These are phyloP conservation scores for Allodekkera sacchari DNA, from an alignment of 805 yeast species.

Conservation along the genomic window DNA sequence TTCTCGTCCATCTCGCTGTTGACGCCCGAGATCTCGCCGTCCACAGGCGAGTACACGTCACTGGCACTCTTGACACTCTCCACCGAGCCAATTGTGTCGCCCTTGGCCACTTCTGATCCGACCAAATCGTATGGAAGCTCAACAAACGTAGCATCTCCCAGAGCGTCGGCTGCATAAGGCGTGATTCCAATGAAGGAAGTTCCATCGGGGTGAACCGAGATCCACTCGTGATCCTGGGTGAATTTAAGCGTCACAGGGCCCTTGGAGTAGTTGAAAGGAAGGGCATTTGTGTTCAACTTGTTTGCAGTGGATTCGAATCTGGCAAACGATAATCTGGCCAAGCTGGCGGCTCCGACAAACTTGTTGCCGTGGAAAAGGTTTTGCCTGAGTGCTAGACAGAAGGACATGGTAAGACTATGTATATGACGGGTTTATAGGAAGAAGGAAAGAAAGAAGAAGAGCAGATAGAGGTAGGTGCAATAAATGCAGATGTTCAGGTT, in stretches of 20 bases:
- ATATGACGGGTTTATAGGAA: no score
- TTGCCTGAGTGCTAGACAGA: background rate
- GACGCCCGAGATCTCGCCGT: conserved; percentile 65
- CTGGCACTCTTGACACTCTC: conserved; percentile 93
- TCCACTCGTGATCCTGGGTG: conserved; percentile 93
- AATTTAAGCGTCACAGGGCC: conserved; percentile 50
- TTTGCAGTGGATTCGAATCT: conserved; percentile 18
- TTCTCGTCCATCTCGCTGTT: conserved; percentile 57
- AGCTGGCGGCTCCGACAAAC: background rate
- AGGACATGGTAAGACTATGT: background rate
- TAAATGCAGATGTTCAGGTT: no score
- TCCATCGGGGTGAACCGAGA: conserved; percentile 77
- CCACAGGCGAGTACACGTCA: conserved; percentile 84
- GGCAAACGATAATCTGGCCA: conserved; percentile 11
- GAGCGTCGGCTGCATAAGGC: conserved; percentile 88
- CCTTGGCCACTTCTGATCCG: conserved; percentile 38
- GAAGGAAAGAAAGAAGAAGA: no score
- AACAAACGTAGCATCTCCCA: conserved; percentile 93
- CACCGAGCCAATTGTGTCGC: conserved; percentile 86
- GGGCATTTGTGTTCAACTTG: conserved; percentile 23
- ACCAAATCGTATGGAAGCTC: conserved; percentile 59
- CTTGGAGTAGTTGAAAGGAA: conserved; percentile 23
- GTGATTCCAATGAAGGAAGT: conserved; percentile 86
- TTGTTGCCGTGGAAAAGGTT: background rate
- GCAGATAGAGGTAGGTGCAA: no score